Percentiles rank a stretch among this genome's conserved stretches.
Evolutionary conservation across 2,329 filamentous ascomycete genomes (phyloP).

Genomic region (Myriosclerotinia duriaeana): DNA sequence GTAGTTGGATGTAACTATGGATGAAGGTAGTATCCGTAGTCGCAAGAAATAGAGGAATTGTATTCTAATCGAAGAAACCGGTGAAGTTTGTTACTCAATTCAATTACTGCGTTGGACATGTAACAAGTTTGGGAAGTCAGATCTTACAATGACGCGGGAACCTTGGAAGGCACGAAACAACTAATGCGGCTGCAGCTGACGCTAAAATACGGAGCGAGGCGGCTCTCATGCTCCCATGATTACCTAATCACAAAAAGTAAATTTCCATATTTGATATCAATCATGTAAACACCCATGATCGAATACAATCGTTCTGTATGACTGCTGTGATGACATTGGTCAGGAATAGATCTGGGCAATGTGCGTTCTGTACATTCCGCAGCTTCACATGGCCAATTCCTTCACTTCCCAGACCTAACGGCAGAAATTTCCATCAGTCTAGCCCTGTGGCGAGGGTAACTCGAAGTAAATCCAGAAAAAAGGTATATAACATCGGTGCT

Average conservation of each 20-base stretch:
- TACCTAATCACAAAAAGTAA: conserved; percentile 15
- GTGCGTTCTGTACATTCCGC: conserved; percentile 46
- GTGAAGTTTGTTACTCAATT: not conserved
- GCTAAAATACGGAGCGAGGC: not conserved
- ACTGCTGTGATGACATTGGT: conserved; percentile 45
- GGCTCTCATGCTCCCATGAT: not conserved
- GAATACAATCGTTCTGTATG: conserved; percentile 3
- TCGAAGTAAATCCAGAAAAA: not conserved
- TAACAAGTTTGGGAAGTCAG: conserved; percentile 1
- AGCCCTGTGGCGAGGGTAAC: not conserved
- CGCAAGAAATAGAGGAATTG: not conserved
- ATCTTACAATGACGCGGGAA: conserved; percentile 12
- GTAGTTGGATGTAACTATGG: not conserved
- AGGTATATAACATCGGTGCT: conserved; percentile 11
- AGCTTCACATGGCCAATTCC: conserved; percentile 36
- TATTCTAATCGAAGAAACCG: not conserved
- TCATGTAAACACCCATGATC: not conserved
- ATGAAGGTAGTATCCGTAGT: not conserved
- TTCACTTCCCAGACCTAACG: conserved; percentile 25
- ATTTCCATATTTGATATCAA: not conserved
- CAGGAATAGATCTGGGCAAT: conserved; percentile 41
- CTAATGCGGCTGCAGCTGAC: conserved; percentile 11
- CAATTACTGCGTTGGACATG: not conserved
- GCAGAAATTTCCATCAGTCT: conserved; percentile 22
- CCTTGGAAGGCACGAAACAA: not conserved